Percentiles rank a stretch among this genome's conserved stretches.
Conservation (phyloP, 192 early-diverging fungal genomes). For the Physocladia obscura region DNA sequence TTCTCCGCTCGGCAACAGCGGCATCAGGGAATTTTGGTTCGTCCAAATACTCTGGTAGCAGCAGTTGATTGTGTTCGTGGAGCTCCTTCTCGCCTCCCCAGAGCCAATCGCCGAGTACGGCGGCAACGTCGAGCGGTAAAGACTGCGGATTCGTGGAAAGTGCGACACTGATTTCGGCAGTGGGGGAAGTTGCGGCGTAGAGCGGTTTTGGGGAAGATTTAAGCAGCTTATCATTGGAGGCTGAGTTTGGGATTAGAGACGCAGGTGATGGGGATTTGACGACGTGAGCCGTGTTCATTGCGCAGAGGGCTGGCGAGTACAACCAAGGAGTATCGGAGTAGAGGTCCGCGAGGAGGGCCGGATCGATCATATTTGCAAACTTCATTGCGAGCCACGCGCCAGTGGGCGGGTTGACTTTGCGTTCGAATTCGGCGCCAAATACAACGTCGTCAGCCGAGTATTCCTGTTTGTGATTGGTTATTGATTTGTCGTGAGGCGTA, state of each 20-base stretch:
- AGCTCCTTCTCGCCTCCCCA: constrained; percentile 44
- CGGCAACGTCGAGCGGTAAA: constrained; percentile 16
- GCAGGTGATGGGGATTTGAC: constrained; percentile 32
- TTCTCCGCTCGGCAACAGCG: constrained; percentile 50
- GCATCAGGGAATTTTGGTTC: constrained; percentile 38
- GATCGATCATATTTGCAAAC: constrained; percentile 75
- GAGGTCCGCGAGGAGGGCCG: constrained; percentile 69
- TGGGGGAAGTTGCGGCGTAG: background rate
- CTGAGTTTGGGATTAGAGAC: constrained; percentile 20
- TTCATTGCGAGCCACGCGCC: constrained; percentile 71
- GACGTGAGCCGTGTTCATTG: constrained; percentile 73
- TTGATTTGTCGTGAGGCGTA: background rate
- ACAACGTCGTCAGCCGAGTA: constrained; percentile 65
- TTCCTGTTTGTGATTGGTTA: constrained; percentile 27
- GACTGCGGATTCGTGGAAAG: background rate
- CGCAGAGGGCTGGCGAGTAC: constrained; percentile 66
- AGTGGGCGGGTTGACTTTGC: constrained; percentile 65
- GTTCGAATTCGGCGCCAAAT: constrained; percentile 77
- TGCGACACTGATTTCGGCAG: background rate
- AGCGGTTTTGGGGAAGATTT: constrained; percentile 10
- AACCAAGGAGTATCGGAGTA: constrained; percentile 72
- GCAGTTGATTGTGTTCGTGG: constrained; percentile 37
- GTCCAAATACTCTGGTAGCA: constrained; percentile 42
- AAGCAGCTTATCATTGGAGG: background rate
- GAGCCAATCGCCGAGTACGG: constrained; percentile 30